Evolutionary conservation across 2,329 filamentous ascomycete species (phyloP).

Genomic region (Xylaria sp.): DNA sequence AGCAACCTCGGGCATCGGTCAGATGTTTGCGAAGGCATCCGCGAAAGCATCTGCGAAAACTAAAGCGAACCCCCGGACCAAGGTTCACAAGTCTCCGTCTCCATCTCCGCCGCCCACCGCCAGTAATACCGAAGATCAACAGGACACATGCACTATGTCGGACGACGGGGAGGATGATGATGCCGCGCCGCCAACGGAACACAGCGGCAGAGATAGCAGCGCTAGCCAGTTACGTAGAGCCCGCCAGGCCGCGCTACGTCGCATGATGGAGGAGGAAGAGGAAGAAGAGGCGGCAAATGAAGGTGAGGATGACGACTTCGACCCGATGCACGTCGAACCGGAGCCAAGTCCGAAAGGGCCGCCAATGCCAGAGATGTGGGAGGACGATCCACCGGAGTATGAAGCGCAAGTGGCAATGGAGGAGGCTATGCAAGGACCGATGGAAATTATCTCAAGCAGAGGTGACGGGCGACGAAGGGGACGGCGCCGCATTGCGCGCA

Average conservation of each 20-base stretch:
- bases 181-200: constrained; percentile 22
- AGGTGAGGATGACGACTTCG: constrained; percentile 25
- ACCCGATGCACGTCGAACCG: constrained; percentile 21
- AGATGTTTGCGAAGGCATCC: constrained; percentile 34
- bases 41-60: constrained; percentile 31
- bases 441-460: constrained; percentile 28
- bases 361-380: background rate
- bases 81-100: constrained; percentile 9
- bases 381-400: constrained; percentile 3
- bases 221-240: constrained; percentile 25
- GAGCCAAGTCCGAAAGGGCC: constrained; percentile 7
- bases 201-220: constrained; percentile 23
- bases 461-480: constrained; percentile 29
- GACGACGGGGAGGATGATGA: constrained; percentile 34
- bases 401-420: too few species aligned
- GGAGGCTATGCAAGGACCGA: constrained; percentile 21
- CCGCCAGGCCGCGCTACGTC: constrained; percentile 29
- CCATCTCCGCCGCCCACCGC: constrained; percentile 13
- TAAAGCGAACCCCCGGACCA: constrained; percentile 27
- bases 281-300: constrained; percentile 23
- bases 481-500: constrained; percentile 30
- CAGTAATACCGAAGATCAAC: constrained; percentile 21
- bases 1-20: constrained; percentile 31
- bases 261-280: constrained; percentile 33
- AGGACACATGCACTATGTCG: constrained; percentile 23